Conservation (phyloP, 257 asterid genomes). For the Rhazya stricta region DNA sequence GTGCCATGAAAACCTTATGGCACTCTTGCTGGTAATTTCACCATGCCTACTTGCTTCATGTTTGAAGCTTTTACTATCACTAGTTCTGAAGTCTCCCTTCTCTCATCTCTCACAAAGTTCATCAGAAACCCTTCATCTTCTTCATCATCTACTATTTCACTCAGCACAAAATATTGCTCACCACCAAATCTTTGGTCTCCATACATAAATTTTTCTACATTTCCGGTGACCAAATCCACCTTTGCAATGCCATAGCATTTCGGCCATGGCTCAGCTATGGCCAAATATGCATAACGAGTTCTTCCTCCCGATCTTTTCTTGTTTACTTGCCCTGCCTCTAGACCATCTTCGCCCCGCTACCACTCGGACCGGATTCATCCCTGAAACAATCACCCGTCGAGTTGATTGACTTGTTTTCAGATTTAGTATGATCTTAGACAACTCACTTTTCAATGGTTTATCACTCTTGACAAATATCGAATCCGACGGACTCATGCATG, state of each 20-base stretch:
- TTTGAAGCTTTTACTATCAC: conserved; percentile 46
- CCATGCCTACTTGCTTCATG: conserved; percentile 39
- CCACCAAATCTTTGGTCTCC: conserved; percentile 46
- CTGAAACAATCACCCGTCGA: conserved; percentile 33
- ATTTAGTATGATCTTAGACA: conserved; percentile 39
- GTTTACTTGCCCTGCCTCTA: conserved; percentile 55
- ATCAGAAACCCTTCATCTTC: conserved; percentile 44
- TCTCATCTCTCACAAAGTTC: conserved; percentile 52
- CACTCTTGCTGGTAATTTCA: conserved; percentile 49
- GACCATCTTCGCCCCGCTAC: too few relatives aligned
- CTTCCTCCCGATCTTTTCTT: conserved; percentile 33
- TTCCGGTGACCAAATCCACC: conserved; percentile 43
- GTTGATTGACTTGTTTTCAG: conserved; percentile 31
- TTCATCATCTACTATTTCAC: background rate
- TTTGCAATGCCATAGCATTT: conserved; percentile 54
- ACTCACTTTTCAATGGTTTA: conserved; percentile 16
- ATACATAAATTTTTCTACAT: conserved; percentile 31
- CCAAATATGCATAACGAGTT: conserved; percentile 40
- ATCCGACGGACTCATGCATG: conserved; percentile 48
- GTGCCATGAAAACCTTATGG: conserved; percentile 77
- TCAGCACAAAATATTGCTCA: conserved; percentile 41
- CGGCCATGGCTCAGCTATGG: conserved; percentile 70
- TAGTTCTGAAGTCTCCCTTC: conserved; percentile 31
- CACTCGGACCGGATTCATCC: too few relatives aligned
- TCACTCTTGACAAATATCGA: conserved; percentile 29